A percentile compares a stretch with the other conserved stretches of the same genome.
phyloP scores from a whole-genome alignment of 2,329 filamentous ascomycete genomes.

The Salinomyces thailandicus region DNA sequence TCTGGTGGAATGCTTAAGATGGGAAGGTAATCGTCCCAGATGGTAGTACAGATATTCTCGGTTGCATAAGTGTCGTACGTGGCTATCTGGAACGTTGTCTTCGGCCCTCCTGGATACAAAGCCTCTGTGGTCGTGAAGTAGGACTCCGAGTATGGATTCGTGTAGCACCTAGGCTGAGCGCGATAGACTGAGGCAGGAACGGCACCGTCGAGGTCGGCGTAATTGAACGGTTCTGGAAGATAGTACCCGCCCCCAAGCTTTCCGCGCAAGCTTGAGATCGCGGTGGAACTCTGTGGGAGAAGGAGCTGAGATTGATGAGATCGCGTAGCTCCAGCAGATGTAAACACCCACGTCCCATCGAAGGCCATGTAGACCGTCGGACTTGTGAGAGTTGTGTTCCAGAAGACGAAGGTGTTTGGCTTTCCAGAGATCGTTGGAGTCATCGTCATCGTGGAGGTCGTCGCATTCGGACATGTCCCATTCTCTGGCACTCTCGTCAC shows the following conservation, averaged over 20 bases:
- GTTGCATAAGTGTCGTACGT: constrained; percentile 2
- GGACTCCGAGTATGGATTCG: not conserved
- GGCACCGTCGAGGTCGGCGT: constrained; percentile 12
- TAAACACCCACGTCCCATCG: constrained; percentile 11
- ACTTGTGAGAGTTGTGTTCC: constrained; percentile 13
- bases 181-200: constrained; percentile 14
- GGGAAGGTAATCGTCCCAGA: constrained; percentile 16
- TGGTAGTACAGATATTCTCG: constrained; percentile 16
- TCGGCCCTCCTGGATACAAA: not conserved
- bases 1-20: constrained; percentile 12
- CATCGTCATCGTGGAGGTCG: constrained; percentile 9
- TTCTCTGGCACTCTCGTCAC: constrained; percentile 1
- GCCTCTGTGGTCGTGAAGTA: not conserved
- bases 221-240: constrained; percentile 11
- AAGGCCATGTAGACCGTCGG: constrained; percentile 17
- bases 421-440: constrained; percentile 10
- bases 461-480: constrained; percentile 7
- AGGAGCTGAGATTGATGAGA: constrained; percentile 7
- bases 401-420: constrained; percentile 11
- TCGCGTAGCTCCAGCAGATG: constrained; percentile 4
- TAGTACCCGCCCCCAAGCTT: constrained; percentile 8
- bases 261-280: constrained; percentile 12
- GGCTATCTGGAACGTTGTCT: not conserved
- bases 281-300: constrained; percentile 9
- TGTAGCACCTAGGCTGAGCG: constrained; percentile 16